Evolutionary conservation across 306 rosid species (phyloP).

Genomic region (Malus sylvestris): DNA sequence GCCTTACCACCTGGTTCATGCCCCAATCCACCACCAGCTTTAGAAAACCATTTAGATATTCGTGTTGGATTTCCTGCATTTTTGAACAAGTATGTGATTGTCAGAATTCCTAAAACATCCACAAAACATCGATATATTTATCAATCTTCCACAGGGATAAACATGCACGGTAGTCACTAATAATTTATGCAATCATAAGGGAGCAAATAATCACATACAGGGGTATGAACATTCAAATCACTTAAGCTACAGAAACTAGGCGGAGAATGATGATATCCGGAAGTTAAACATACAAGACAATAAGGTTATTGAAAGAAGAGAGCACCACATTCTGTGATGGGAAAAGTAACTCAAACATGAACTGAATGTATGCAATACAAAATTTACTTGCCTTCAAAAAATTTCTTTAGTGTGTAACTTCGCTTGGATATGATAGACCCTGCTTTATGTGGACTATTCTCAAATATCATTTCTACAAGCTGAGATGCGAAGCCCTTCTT

Average conservation of each 20-base stretch:
- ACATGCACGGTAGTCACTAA: not conserved
- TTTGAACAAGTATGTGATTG: slow-evolving; percentile 19
- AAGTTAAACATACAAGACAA: not conserved
- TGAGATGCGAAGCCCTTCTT: slow-evolving; percentile 55
- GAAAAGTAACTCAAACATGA: not conserved
- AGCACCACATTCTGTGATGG: not conserved
- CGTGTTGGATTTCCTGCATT: slow-evolving; percentile 69
- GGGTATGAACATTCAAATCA: not conserved
- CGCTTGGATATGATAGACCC: slow-evolving; percentile 52
- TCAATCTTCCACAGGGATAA: not conserved
- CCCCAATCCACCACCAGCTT: slow-evolving; percentile 45
- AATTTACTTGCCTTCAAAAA: slow-evolving; percentile 46
- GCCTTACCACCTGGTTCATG: slow-evolving; percentile 76
- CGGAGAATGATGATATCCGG: not conserved
- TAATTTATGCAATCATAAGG: not conserved
- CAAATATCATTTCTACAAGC: slow-evolving; percentile 60
- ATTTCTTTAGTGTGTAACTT: slow-evolving; percentile 41
- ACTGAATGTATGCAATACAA: not conserved
- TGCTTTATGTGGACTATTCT: slow-evolving; percentile 40
- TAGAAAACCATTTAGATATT: slow-evolving; percentile 65
- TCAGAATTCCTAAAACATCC: slow-evolving; percentile 21
- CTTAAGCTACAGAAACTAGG: not conserved
- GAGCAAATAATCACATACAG: not conserved
- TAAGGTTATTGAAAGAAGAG: not conserved
- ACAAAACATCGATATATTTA: not conserved